These are phyloP conservation scores for Ceratocystis destructans DNA, from an alignment of 2,329 filamentous ascomycete species.

Conservation along the genomic window DNA sequence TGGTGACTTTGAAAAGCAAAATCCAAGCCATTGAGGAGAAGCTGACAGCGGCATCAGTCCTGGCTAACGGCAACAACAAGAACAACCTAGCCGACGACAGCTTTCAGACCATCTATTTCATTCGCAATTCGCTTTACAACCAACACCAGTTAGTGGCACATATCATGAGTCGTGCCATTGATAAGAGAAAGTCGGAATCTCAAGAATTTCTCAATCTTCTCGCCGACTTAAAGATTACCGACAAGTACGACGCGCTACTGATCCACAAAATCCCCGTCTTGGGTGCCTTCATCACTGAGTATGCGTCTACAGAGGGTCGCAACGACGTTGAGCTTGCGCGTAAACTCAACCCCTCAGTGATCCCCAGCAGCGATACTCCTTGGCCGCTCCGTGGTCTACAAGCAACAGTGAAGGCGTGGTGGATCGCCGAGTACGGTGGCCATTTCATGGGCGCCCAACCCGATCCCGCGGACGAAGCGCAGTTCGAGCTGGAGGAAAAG, in stretches of 20 bases:
- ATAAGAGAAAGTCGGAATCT: conserved; percentile 54
- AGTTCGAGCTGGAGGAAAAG: conserved; percentile 42
- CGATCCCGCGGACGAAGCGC: conserved; percentile 31
- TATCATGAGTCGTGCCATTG: conserved; percentile 67
- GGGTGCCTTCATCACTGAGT: conserved; percentile 60
- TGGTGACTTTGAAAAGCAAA: conserved; percentile 65
- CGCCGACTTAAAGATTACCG: conserved; percentile 50
- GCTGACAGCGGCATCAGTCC: conserved; percentile 57
- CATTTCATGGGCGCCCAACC: conserved; percentile 67
- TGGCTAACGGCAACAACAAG: conserved; percentile 50
- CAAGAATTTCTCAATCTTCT: conserved; percentile 65
- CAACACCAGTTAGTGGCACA: conserved; percentile 82
- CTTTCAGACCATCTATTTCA: conserved; percentile 66
- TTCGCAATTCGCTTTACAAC: conserved; percentile 63
- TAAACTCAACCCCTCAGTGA: conserved; percentile 54
- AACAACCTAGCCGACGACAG: conserved; percentile 43
- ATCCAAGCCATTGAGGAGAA: conserved; percentile 64
- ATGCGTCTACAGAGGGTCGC: conserved; percentile 63
- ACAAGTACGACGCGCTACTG: conserved; percentile 58
- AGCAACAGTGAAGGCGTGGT: conserved; percentile 67
- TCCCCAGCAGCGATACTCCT: conserved; percentile 49
- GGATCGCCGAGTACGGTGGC: conserved; percentile 86
- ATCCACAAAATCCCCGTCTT: conserved; percentile 76
- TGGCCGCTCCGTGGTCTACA: conserved; percentile 67
- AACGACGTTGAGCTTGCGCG: conserved; percentile 55